Evolutionary conservation across 2,329 filamentous ascomycete species (phyloP).

Genomic region (Catunica adiposa): DNA sequence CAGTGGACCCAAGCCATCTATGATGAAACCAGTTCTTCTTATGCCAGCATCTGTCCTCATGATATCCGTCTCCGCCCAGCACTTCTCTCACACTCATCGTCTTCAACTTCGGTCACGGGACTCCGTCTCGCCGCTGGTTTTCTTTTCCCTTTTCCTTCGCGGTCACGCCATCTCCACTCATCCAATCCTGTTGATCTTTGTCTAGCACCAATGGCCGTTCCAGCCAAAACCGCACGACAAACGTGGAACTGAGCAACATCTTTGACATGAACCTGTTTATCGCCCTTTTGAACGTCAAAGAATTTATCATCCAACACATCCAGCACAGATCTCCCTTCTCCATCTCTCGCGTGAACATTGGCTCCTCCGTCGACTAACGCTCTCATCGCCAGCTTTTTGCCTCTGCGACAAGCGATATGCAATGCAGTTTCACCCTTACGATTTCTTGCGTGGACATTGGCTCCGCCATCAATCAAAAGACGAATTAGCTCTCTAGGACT

Average conservation of each 20-base stretch:
- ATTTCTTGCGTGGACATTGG: constrained; percentile 34
- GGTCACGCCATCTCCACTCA: constrained; percentile 23
- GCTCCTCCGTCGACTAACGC: constrained; percentile 31
- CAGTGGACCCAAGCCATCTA: no score
- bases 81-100: neutral
- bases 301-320: constrained; percentile 30
- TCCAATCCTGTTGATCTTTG: constrained; percentile 26
- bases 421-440: constrained; percentile 37
- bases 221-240: constrained; percentile 30
- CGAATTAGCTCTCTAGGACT: constrained; percentile 28
- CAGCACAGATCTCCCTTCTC: constrained; percentile 28
- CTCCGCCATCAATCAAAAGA: constrained; percentile 27
- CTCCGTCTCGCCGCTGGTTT: neutral
- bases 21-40: no score
- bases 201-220: constrained; percentile 21
- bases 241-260: constrained; percentile 23
- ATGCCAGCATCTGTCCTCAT: no score
- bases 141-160: neutral
- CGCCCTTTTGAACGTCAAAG: constrained; percentile 19
- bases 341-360: constrained; percentile 31
- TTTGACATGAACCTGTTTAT: constrained; percentile 24
- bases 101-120: neutral
- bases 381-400: constrained; percentile 34
- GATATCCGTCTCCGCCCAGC: neutral
- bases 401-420: constrained; percentile 35